A percentile compares a stretch with the other conserved stretches of the same genome.
Conservation (phyloP, 2,329 filamentous ascomycete species). For the Penicillium sp. region DNA sequence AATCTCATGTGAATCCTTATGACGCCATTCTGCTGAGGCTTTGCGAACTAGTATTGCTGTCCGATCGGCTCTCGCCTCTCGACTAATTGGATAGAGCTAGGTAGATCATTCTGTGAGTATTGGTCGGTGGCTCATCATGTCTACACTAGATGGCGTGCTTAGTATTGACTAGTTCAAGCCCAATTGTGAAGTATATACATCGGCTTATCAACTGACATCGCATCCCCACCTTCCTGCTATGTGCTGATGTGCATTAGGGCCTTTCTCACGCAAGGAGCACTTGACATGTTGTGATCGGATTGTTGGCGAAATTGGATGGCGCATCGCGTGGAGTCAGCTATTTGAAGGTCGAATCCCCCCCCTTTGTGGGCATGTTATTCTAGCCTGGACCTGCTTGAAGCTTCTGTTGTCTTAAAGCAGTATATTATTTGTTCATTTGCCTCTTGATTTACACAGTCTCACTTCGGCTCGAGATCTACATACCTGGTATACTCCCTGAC, state of each 20-base stretch:
- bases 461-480: not conserved
- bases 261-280: constrained; percentile 11
- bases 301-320: constrained; percentile 7
- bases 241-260: constrained; percentile 8
- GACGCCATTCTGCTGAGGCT: constrained; percentile 4
- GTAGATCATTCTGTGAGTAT: not conserved
- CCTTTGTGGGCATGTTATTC: constrained; percentile 9
- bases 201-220: constrained; percentile 7
- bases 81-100: not conserved
- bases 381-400: constrained; percentile 1
- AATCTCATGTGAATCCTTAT: constrained; percentile 1
- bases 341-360: constrained; percentile 11
- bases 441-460: not conserved
- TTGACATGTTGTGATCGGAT: constrained; percentile 14
- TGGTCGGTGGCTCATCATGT: constrained; percentile 1
- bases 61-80: constrained; percentile 20
- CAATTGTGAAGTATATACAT: not conserved
- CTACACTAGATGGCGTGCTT: constrained; percentile 13
- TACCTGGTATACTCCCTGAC: not conserved
- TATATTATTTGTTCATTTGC: not conserved
- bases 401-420: not conserved
- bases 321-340: constrained; percentile 6
- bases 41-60: not conserved
- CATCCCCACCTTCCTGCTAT: not conserved
- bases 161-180: not conserved